These are phyloP conservation scores for Oryza brachyantha DNA, from an alignment of 176 grass and related monocot species.

Conservation along the genomic window DNA sequence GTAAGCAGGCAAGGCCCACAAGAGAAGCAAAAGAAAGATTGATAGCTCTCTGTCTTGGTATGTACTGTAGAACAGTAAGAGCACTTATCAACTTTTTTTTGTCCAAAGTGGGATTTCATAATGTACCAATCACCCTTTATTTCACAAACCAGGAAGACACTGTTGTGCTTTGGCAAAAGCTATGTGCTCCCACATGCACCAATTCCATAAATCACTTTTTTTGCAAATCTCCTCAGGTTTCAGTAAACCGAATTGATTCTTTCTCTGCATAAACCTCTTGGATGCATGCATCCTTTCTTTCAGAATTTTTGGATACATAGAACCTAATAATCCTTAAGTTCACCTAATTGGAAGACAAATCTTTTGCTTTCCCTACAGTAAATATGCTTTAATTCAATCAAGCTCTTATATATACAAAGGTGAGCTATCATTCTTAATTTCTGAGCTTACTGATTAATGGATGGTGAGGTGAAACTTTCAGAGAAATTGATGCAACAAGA, in stretches of 20 bases:
- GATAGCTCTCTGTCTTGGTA: conserved; percentile 7
- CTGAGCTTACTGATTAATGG: not conserved
- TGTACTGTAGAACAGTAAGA: conserved; percentile 31
- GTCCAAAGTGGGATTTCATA: conserved; percentile 36
- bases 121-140: conserved; percentile 27
- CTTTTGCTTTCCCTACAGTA: not conserved
- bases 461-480: not conserved
- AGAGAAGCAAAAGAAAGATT: conserved; percentile 10
- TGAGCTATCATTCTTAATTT: no score
- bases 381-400: not conserved
- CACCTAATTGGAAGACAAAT: not conserved
- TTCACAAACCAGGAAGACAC: conserved; percentile 32
- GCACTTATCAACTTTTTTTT: conserved; percentile 44
- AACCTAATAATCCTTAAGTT: not conserved
- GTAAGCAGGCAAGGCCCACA: not conserved
- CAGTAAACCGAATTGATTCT: not conserved
- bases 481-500: conserved; percentile 6
- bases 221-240: not conserved
- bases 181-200: conserved; percentile 10
- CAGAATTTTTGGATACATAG: not conserved
- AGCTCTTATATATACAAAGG: not conserved
- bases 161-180: conserved; percentile 26
- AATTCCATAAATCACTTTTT: conserved; percentile 19
- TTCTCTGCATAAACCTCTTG: not conserved
- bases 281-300: not conserved